Evolutionary conservation across 495 filamentous ascomycete genomes (phyloP).

Genomic region (Aspergillus incahuasiensis): DNA sequence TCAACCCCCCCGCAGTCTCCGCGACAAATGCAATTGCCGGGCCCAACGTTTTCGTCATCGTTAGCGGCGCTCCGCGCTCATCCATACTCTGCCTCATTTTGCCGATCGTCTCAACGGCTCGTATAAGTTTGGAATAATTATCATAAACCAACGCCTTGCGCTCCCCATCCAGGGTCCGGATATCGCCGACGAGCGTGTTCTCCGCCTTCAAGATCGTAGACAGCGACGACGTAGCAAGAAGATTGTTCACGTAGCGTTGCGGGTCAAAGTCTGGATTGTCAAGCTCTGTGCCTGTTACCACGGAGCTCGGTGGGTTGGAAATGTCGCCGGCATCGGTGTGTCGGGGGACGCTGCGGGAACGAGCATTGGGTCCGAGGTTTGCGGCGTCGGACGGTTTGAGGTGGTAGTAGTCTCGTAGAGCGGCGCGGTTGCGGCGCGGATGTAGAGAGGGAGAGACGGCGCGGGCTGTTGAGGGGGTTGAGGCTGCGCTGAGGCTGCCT

Average conservation of each 20-base stretch:
- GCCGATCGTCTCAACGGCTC: conserved; percentile 90
- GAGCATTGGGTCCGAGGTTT: conserved; percentile 10
- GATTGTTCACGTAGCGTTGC: conserved; percentile 42
- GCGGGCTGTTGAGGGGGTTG: conserved; percentile 41
- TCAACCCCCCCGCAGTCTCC: conserved; percentile 64
- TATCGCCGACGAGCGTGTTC: conserved; percentile 60
- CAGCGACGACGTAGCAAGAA: conserved; percentile 53
- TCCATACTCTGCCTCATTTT: conserved; percentile 54
- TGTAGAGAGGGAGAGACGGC: conserved; percentile 44
- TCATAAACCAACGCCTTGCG: conserved; percentile 96
- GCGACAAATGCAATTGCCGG: conserved; percentile 79
- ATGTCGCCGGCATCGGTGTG: conserved; percentile 37
- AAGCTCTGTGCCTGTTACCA: conserved; percentile 41
- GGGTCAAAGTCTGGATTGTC: conserved; percentile 45
- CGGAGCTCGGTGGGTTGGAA: conserved; percentile 24
- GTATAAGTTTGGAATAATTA: conserved; percentile 94
- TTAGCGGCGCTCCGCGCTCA: conserved; percentile 42
- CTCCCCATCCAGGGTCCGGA: conserved; percentile 86
- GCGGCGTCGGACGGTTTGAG: conserved; percentile 54
- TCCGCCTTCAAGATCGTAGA: conserved; percentile 58
- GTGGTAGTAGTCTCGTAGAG: conserved; percentile 92
- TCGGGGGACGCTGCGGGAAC: conserved; percentile 37
- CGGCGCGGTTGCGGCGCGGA: conserved; percentile 66
- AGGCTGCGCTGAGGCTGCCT: conserved; percentile 48
- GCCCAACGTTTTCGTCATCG: conserved; percentile 59